Evolutionary conservation across 441 rosid genomes (phyloP).

Genomic region (Theobroma grandiflorum): DNA sequence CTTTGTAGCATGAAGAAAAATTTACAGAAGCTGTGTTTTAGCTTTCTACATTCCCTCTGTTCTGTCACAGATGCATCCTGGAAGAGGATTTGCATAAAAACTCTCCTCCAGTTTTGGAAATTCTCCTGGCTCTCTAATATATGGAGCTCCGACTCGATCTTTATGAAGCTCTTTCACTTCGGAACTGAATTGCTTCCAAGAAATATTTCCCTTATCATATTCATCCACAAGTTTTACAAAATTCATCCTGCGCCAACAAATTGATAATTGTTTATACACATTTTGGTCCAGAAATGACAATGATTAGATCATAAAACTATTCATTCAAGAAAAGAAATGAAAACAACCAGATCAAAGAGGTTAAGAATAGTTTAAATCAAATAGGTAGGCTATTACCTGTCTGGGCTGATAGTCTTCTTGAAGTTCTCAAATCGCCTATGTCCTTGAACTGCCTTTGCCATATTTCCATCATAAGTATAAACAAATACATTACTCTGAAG

Average conservation of each 20-base stretch:
- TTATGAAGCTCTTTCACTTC: constrained; percentile 82
- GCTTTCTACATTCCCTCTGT: constrained; percentile 38
- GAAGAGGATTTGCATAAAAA: constrained; percentile 87
- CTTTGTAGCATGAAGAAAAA: constrained; percentile 20
- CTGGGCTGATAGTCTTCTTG: constrained; percentile 87
- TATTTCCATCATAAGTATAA: constrained; percentile 92
- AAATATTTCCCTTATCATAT: constrained; percentile 72
- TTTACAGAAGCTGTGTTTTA: constrained; percentile 28
- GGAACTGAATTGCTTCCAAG: constrained; percentile 87
- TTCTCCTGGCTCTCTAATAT: constrained; percentile 67
- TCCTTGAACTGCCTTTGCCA: constrained; percentile 99
- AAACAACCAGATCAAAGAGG: background rate
- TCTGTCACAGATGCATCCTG: constrained; percentile 83
- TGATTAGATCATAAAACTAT: background rate
- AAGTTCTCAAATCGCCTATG: constrained; percentile 87
- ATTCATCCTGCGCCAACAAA: constrained; percentile 67
- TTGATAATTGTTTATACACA: constrained; percentile 1
- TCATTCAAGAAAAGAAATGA: constrained; percentile 12
- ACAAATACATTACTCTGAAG: constrained; percentile 87
- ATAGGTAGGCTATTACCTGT: constrained; percentile 55
- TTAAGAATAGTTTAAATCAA: constrained; percentile 17
- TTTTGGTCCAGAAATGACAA: constrained; percentile 2
- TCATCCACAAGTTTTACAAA: constrained; percentile 85
- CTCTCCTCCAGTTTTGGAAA: constrained; percentile 85
- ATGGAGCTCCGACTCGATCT: constrained; percentile 79